phyloP scores from a whole-genome alignment of 768 basidiomycete species.

The Daedaleopsis sinensis region DNA sequence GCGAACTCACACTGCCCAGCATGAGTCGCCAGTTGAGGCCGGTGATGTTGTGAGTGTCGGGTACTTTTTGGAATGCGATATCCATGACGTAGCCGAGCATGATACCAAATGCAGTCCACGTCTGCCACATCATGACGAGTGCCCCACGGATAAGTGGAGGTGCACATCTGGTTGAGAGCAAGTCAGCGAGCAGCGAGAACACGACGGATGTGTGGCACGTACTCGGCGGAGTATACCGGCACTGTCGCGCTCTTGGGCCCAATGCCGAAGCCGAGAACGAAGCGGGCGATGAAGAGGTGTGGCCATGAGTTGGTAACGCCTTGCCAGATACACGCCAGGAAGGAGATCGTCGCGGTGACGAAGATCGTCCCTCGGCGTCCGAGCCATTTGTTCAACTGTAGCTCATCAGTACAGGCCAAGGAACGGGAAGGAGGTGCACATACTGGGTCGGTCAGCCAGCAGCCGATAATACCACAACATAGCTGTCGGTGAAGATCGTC shows the following conservation, averaged over 20 bases:
- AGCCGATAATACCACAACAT: conserved; percentile 54
- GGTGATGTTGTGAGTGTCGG: conserved; percentile 47
- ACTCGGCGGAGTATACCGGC: conserved; percentile 70
- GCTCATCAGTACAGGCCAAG: not conserved
- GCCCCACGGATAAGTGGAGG: conserved; percentile 4
- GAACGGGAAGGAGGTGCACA: conserved; percentile 40
- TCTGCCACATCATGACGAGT: conserved; percentile 44
- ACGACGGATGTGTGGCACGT: conserved; percentile 37
- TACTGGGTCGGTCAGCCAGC: conserved; percentile 71
- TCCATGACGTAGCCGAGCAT: conserved; percentile 70
- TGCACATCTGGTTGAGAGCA: not conserved
- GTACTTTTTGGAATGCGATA: conserved; percentile 56
- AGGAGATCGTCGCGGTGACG: conserved; percentile 43
- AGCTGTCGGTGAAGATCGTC: conserved; percentile 30
- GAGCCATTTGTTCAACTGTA: conserved; percentile 28
- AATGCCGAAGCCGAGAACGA: conserved; percentile 52
- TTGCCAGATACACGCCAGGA: conserved; percentile 53
- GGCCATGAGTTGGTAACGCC: conserved; percentile 55
- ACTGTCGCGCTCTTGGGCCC: conserved; percentile 64
- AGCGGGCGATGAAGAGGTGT: conserved; percentile 54
- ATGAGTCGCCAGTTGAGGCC: conserved; percentile 82
- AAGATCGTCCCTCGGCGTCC: conserved; percentile 59
- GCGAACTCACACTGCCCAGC: conserved; percentile 67
- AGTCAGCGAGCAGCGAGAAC: not conserved
- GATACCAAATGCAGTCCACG: conserved; percentile 88